Base-by-base conservation (phyloP, 257 asterid species). In the Salvia miltiorrhiza region DNA sequence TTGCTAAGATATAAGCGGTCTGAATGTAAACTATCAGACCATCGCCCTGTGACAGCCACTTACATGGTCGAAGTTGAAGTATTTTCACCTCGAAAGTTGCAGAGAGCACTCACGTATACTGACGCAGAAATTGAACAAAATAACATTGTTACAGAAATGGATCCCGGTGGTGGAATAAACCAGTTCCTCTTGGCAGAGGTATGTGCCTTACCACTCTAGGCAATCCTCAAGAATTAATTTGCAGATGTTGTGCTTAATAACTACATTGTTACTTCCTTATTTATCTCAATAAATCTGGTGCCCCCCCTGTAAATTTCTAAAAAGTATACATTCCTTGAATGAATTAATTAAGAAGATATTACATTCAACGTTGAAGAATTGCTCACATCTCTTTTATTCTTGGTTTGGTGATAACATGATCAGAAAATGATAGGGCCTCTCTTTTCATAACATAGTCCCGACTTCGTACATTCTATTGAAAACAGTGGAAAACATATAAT, bases 51-150 rank as follows among this genome's bases (percentile, higher is more conserved):
- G 76, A 73, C 91, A 32, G 95, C 96, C 37, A 35, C 90, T 44
- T 90, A 79, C 66, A 68, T 68, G 71, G 91, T 85, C 21, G 98
- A 90, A 44, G 91, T 90, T 16, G 98, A 92, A 86, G 95, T 82
- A 68, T 88, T 90, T 78, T 87, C 96, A 77, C 81, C 87, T 0
- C 85, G 89, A 77, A 92, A 77, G 79, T 66, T 92, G 83, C 96
- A 87, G 53, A 80, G 88, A 19, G 95, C 98, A 23, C 96, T 92
- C 79, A 81, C 97, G 30, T 82, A 84, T 63, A 92, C 96, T n/a
- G 85, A 90, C 70, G 92, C 97, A 13, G 98, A 90, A 82, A 73
- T 90, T 53, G 86, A 88, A 67, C 85, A 87, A 56, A 83, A 85
- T 53, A 85, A 84, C 53, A 56, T 78, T 7, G 80, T 79, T 65